A percentile compares a stretch with the other conserved stretches of the same genome.
These are phyloP conservation scores for Diversispora epigaea DNA, from an alignment of 192 early-diverging fungal genomes.

Conservation along the genomic window DNA sequence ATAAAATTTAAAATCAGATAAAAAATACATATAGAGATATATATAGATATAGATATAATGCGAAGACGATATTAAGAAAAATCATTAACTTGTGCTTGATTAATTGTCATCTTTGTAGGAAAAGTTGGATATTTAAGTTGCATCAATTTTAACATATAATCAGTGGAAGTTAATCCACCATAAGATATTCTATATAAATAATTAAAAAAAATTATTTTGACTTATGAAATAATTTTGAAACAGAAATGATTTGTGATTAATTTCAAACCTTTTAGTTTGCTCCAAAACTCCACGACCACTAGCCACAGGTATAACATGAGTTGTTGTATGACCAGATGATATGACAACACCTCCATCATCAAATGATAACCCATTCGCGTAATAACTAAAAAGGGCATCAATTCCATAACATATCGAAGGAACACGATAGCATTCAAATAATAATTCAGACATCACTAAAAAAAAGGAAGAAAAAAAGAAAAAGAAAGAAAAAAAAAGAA, in stretches of 20 bases:
- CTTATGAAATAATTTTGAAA: not conserved
- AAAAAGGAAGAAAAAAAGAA: not conserved
- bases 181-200: conserved; percentile 63
- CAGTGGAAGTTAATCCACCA: conserved; percentile 73
- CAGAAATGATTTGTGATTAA: not conserved
- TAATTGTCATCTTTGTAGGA: conserved; percentile 75
- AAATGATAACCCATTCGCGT: conserved; percentile 62
- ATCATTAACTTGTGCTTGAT: conserved; percentile 65
- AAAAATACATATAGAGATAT: not conserved
- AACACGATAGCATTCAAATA: conserved; percentile 83
- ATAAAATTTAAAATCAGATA: not conserved
- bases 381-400: conserved; percentile 84
- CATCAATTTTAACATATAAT: conserved; percentile 82
- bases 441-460: conserved; percentile 81
- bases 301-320: conserved; percentile 75
- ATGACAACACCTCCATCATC: conserved; percentile 70
- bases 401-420: conserved; percentile 82
- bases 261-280: conserved; percentile 66
- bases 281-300: conserved; percentile 60
- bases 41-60: not conserved
- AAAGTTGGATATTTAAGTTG: conserved; percentile 90
- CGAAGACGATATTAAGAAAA: not conserved
- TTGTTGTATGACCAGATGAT: conserved; percentile 66
- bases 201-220: not conserved
- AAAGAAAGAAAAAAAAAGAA: too few relatives aligned